phyloP scores from a whole-genome alignment of 2,329 filamentous ascomycete genomes.

The Stenocarpella maydis region DNA sequence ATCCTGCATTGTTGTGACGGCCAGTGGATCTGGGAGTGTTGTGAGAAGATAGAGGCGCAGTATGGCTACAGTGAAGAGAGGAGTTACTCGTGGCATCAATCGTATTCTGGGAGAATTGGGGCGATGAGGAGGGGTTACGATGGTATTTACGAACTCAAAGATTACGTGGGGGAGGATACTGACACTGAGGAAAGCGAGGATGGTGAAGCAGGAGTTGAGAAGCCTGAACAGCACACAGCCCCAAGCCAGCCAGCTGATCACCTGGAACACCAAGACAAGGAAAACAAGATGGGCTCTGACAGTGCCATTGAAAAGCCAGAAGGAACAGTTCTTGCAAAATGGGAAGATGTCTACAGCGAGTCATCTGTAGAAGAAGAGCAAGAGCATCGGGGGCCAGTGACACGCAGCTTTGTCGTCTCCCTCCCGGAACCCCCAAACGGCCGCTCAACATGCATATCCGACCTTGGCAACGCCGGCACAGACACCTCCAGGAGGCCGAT shows the following conservation, averaged over 20 bases:
- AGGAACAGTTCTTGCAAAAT: neutral
- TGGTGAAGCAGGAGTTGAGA: neutral
- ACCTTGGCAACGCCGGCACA: neutral
- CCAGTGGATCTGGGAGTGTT: constrained; percentile 14
- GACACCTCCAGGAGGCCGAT: neutral
- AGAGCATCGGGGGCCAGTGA: neutral
- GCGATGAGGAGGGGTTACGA: constrained; percentile 1
- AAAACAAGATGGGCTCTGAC: neutral
- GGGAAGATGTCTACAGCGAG: neutral
- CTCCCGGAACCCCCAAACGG: neutral
- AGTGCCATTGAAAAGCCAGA: neutral
- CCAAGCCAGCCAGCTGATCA: neutral
- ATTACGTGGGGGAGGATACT: neutral
- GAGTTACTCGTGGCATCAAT: neutral
- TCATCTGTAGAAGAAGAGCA: neutral
- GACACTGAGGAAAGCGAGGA: neutral
- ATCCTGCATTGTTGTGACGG: neutral
- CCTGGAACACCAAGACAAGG: neutral
- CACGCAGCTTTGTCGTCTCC: neutral
- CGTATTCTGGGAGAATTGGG: neutral
- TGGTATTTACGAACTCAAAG: constrained; percentile 1
- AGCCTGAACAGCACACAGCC: neutral
- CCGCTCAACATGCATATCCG: neutral
- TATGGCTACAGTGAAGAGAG: neutral
- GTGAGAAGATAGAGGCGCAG: constrained; percentile 5